A percentile compares a stretch with the other conserved stretches of the same genome.
Conservation (phyloP, 768 basidiomycete genomes). For the Lentinula guzmanii region DNA sequence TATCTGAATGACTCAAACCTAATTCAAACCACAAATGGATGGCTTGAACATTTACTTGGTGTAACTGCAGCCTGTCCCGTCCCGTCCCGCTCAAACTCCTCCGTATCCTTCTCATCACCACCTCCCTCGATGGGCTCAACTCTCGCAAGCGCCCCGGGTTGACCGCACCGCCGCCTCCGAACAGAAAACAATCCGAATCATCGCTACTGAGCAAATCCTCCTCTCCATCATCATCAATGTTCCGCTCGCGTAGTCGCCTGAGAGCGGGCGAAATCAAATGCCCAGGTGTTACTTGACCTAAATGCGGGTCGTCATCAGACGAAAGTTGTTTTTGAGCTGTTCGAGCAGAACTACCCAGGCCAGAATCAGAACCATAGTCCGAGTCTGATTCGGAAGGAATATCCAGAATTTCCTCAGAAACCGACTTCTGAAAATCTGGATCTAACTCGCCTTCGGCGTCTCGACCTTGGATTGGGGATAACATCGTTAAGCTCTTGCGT, state of each 20-base stretch:
- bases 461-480: not conserved
- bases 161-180: not conserved
- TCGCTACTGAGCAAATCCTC: slow-evolving; percentile 37
- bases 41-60: too few species aligned
- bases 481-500: not conserved
- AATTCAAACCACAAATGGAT: too few species aligned
- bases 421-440: not conserved
- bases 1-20: too few species aligned
- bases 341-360: too few species aligned
- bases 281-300: slow-evolving; percentile 67
- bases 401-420: not conserved
- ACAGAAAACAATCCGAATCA: slow-evolving; percentile 22
- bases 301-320: slow-evolving; percentile 60
- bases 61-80: too few species aligned
- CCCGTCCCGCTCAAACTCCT: slow-evolving; percentile 22
- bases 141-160: slow-evolving; percentile 9
- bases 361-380: not conserved
- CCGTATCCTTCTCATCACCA: slow-evolving; percentile 32
- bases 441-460: slow-evolving; percentile 1
- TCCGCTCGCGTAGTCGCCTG: slow-evolving; percentile 27
- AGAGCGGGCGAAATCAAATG: slow-evolving; percentile 59
- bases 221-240: slow-evolving; percentile 8
- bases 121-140: slow-evolving; percentile 42
- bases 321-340: slow-evolving; percentile 26
- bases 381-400: not conserved